Evolutionary conservation across 176 grass and related monocot species (phyloP).

Genomic region (Carex cristatella): DNA sequence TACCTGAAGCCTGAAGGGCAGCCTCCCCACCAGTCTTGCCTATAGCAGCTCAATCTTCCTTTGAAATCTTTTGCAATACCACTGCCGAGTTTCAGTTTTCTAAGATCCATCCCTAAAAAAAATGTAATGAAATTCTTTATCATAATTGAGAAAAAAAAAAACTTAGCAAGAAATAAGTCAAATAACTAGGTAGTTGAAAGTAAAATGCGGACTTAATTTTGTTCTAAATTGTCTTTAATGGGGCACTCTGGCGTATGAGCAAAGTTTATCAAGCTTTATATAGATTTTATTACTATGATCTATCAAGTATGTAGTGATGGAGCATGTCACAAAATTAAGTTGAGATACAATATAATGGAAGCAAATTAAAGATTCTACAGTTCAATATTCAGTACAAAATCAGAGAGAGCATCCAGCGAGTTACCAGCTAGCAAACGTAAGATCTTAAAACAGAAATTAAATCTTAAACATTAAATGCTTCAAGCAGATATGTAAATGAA

Average conservation of each 20-base stretch:
- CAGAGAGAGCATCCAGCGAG: not conserved
- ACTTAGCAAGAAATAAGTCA: not conserved
- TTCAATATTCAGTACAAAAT: not conserved
- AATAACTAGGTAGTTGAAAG: not conserved
- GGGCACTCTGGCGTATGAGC: not conserved
- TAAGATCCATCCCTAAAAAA: slow-evolving; percentile 41
- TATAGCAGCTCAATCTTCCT: slow-evolving; percentile 62
- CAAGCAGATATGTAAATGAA: not conserved
- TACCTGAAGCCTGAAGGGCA: slow-evolving; percentile 50
- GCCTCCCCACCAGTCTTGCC: slow-evolving; percentile 64
- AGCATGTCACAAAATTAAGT: not conserved
- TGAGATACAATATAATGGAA: not conserved
- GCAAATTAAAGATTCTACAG: not conserved
- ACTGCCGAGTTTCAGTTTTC: slow-evolving; percentile 28
- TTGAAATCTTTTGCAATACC: slow-evolving; percentile 62
- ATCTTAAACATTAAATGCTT: not conserved
- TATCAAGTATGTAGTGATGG: not conserved
- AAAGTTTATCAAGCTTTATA: not conserved
- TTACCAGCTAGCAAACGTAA: not conserved
- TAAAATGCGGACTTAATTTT: not conserved
- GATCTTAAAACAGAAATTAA: not conserved
- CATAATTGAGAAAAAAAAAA: not conserved
- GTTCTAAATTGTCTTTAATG: not conserved
- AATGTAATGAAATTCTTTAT: not conserved
- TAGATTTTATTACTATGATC: not conserved